Evolutionary conservation across 805 yeast species (phyloP).

Genomic region (Komagataella kurtzmanii): DNA sequence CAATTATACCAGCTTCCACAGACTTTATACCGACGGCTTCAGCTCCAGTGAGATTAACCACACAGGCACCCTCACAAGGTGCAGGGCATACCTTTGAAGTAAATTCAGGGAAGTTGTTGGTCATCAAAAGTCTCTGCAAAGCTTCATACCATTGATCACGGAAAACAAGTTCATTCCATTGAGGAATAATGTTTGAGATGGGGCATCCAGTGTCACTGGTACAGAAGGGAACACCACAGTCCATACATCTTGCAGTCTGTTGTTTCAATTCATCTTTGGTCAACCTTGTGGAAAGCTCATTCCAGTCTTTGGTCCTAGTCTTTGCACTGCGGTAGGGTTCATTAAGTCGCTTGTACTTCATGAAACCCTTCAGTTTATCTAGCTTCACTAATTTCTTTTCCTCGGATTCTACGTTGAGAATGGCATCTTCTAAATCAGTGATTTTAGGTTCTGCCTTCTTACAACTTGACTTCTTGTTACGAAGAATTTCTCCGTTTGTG

Average conservation of each 20-base stretch:
- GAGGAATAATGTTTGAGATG: slow-evolving; percentile 90
- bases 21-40: slow-evolving; percentile 96
- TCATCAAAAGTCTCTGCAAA: slow-evolving; percentile 79
- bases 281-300: slow-evolving; percentile 71
- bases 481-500: slow-evolving; percentile 76
- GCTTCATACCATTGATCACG: slow-evolving; percentile 93
- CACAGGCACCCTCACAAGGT: slow-evolving; percentile 96
- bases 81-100: slow-evolving; percentile 98
- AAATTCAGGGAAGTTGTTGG: slow-evolving; percentile 97
- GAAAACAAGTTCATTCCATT: slow-evolving; percentile 95
- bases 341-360: slow-evolving; percentile 82
- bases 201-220: slow-evolving; percentile 98
- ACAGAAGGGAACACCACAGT: slow-evolving; percentile 99
- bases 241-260: slow-evolving; percentile 98
- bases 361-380: slow-evolving; percentile 81
- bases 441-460: slow-evolving; percentile 60
- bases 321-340: slow-evolving; percentile 75
- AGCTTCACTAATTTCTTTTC: slow-evolving; percentile 50
- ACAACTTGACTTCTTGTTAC: slow-evolving; percentile 26
- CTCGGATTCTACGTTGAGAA: slow-evolving; percentile 54
- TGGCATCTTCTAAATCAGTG: slow-evolving; percentile 80
- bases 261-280: slow-evolving; percentile 75
- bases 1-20: slow-evolving; percentile 91
- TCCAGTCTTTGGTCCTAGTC: slow-evolving; percentile 80
- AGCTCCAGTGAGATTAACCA: slow-evolving; percentile 73